Base-by-base conservation (phyloP, 495 filamentous ascomycete species). In the Letharia columbiana region DNA sequence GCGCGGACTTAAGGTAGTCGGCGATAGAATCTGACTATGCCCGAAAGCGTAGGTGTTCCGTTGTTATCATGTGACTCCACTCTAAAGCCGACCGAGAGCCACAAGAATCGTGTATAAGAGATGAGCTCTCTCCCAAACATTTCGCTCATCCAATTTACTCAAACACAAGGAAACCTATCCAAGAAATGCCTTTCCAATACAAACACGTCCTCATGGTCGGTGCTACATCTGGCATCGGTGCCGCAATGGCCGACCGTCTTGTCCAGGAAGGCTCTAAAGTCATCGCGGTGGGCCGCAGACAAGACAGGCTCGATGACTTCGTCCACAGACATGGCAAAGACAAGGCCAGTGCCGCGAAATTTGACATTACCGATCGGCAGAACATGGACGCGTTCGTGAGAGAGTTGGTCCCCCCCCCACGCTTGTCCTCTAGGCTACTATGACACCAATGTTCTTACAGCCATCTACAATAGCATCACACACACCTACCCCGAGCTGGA, bases 191-290 rank as follows among this genome's bases (percentile, higher is more conserved):
- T 4, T 85, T 87, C 71, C 77, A 77, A 0, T 90, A 89, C 75
- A 86, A 86, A 63, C 84, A 82, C 58, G 82, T 89, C 42, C 85
- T 91, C 37, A 69, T 91, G 64, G 77, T 90, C 54, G 88, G 89
- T 35, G 87, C 87, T 57, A 90, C 88, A 15, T 83, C 83, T 18
- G 88, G 88, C 67, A 90, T 91, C 66, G 88, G 89, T 61, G 69
- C 76, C 18, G 86, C 83, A 0, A 77, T 91, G 47, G 84, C 87
- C 7, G 80, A 82, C 67, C 84, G 82, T 67, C 75, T 91, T 66
- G 76, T 91, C 28, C 72, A 81, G 23, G 81, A 83, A 63, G 87
- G 84, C 41, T 79, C 80, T 68, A 77, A 81, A 63, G 80, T 90
- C 45, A 82, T 89, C 37, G 80, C 81, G 15, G 79, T 86, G 31